Conservation (phyloP, 2,329 filamentous ascomycete species). For the Coniochaeta prunicola region DNA sequence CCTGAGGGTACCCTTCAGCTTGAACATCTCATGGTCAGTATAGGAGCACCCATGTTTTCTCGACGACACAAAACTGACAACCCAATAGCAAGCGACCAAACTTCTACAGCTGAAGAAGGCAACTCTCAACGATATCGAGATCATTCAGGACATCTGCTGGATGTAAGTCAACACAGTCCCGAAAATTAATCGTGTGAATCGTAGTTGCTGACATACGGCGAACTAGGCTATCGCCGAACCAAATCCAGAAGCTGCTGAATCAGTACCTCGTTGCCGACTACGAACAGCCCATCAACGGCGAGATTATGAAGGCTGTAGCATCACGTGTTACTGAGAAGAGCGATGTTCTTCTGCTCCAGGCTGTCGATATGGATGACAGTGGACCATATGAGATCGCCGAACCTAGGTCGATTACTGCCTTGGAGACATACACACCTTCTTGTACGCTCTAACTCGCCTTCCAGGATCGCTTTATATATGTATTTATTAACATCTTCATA, state of each 20-base stretch:
- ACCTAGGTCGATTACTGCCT: conserved; percentile 86
- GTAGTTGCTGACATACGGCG: neutral
- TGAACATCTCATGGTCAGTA: conserved; percentile 86
- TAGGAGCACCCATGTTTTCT: neutral
- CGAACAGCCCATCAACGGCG: conserved; percentile 97
- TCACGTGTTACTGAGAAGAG: conserved; percentile 97
- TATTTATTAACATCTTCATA: conserved; percentile 28
- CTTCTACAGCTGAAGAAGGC: conserved; percentile 98
- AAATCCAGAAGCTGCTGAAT: conserved; percentile 97
- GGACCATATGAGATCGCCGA: conserved; percentile 98
- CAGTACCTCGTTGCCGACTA: conserved; percentile 98
- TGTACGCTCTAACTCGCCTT: conserved; percentile 53
- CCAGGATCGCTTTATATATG: neutral
- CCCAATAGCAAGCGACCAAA: conserved; percentile 82
- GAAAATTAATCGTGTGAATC: neutral
- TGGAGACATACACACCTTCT: conserved; percentile 97
- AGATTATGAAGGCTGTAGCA: conserved; percentile 99
- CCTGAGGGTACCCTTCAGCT: conserved; percentile 94
- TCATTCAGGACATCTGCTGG: conserved; percentile 99
- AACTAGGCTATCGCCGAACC: conserved; percentile 84
- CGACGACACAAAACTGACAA: conserved; percentile 17
- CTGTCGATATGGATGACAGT: conserved; percentile 98
- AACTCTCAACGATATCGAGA: conserved; percentile 97
- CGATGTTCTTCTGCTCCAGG: conserved; percentile 84
- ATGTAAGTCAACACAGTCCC: conserved; percentile 59